Evolutionary conservation across 768 basidiomycete genomes (phyloP).

Genomic region (Neoboletus subvelutipes): DNA sequence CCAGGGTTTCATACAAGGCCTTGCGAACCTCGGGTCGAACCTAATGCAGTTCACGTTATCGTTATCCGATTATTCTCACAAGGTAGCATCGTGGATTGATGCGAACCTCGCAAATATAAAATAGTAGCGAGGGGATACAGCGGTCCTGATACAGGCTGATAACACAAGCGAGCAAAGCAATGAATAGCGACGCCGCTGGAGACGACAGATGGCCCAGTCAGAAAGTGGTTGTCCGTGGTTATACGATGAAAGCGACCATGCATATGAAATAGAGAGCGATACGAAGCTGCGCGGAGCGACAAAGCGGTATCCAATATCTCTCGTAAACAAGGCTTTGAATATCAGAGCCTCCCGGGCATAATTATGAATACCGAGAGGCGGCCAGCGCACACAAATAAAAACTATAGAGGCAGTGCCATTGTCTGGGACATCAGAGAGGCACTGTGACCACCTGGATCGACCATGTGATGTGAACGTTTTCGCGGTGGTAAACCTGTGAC

Average conservation of each 20-base stretch:
- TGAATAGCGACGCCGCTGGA: constrained; percentile 7
- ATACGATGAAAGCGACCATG: constrained; percentile 14
- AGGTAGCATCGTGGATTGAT: constrained; percentile 14
- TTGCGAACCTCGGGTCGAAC: constrained; percentile 6
- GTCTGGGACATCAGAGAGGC: constrained; percentile 55
- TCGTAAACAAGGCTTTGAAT: constrained; percentile 6
- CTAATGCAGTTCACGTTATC: constrained; percentile 16
- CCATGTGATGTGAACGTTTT: constrained; percentile 67
- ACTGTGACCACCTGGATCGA: constrained; percentile 51
- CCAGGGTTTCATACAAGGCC: constrained; percentile 7
- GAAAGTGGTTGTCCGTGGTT: constrained; percentile 18
- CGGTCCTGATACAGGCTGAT: constrained; percentile 25
- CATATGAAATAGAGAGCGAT: constrained; percentile 14
- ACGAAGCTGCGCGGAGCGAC: constrained; percentile 12
- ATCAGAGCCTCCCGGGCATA: constrained; percentile 19
- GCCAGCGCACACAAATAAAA: constrained; percentile 16
- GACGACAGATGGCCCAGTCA: constrained; percentile 9
- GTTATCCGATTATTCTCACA: constrained; percentile 24
- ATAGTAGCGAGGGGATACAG: constrained; percentile 20
- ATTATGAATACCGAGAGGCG: constrained; percentile 23
- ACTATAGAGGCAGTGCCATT: constrained; percentile 55
- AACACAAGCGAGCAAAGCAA: constrained; percentile 18
- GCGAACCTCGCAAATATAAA: constrained; percentile 18
- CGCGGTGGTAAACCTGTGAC: constrained; percentile 52
- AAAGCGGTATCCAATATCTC: constrained; percentile 13